Conservation (phyloP, 768 basidiomycete genomes). For the Lentinula boryana region DNA sequence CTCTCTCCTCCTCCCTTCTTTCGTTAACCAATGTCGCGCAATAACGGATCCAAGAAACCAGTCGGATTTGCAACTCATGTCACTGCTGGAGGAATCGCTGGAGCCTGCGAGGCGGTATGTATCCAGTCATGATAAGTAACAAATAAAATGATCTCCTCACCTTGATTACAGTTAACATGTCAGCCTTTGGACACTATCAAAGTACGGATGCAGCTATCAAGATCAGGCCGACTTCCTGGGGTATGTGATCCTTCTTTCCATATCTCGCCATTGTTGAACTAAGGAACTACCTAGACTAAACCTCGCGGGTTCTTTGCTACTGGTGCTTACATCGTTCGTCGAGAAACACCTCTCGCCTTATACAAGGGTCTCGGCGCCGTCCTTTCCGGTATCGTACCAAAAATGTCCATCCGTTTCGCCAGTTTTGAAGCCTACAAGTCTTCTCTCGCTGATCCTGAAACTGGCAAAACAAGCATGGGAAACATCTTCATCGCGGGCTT, state of each 20-base stretch:
- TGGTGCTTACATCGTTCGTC: conserved; percentile 76
- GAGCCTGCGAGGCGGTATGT: conserved; percentile 86
- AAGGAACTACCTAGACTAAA: conserved; percentile 57
- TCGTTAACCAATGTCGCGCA: conserved; percentile 37
- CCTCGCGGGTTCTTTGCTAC: conserved; percentile 90
- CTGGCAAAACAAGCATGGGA: conserved; percentile 75
- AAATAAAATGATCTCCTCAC: neutral
- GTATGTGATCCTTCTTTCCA: conserved; percentile 45
- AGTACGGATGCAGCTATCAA: conserved; percentile 98
- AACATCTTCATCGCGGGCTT: conserved; percentile 94
- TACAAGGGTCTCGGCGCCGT: conserved; percentile 99
- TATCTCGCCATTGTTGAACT: neutral
- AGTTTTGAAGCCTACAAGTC: conserved; percentile 95
- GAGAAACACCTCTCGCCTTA: conserved; percentile 91
- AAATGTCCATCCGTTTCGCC: conserved; percentile 99
- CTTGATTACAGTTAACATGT: conserved; percentile 53
- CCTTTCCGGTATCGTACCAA: conserved; percentile 93
- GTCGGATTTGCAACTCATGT: conserved; percentile 87
- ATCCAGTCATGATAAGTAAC: neutral
- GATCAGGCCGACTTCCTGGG: conserved; percentile 70
- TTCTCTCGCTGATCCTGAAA: conserved; percentile 66
- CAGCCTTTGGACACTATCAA: conserved; percentile 99
- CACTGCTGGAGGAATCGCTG: conserved; percentile 91
- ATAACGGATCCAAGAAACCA: conserved; percentile 58
- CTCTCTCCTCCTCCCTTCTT: neutral